Conservation (phyloP, 2,329 filamentous ascomycete species). For the Nemania diffusa region DNA sequence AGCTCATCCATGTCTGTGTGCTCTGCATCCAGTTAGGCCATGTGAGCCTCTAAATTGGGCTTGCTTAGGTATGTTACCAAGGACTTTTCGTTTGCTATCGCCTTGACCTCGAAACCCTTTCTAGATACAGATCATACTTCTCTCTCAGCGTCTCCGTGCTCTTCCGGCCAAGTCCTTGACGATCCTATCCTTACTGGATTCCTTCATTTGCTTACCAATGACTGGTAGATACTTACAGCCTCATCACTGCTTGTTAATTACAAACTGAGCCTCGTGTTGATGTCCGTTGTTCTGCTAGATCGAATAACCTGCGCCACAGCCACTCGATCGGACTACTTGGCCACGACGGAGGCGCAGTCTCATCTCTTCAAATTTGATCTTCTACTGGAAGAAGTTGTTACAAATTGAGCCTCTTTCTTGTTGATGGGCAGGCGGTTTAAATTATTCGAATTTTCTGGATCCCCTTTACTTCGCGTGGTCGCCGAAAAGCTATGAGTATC, state of each 20-base stretch:
- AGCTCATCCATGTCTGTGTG: slow-evolving; percentile 37
- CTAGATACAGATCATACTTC: slow-evolving; percentile 14
- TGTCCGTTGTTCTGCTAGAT: slow-evolving; percentile 21
- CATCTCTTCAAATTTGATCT: background rate
- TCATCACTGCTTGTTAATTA: slow-evolving; percentile 17
- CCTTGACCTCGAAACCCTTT: slow-evolving; percentile 10
- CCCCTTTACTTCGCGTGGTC: slow-evolving; percentile 10
- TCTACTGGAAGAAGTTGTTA: slow-evolving; percentile 3
- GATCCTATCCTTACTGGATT: slow-evolving; percentile 16
- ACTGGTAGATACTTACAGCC: slow-evolving; percentile 16
- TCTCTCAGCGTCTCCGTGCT: slow-evolving; percentile 23
- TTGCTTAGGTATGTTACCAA: slow-evolving; percentile 31
- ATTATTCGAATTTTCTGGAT: background rate
- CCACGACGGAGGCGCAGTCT: slow-evolving; percentile 22
- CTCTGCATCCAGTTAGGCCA: slow-evolving; percentile 34
- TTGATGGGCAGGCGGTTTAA: background rate
- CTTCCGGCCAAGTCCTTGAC: slow-evolving; percentile 25
- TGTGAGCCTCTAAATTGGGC: slow-evolving; percentile 30
- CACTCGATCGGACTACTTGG: slow-evolving; percentile 17
- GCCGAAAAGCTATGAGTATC: background rate
- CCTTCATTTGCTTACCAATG: slow-evolving; percentile 10
- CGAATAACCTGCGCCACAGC: slow-evolving; percentile 20
- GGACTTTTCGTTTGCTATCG: slow-evolving; percentile 23
- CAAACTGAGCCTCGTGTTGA: slow-evolving; percentile 24
- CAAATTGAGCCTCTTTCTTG: slow-evolving; percentile 6